Evolutionary conservation across 192 early-diverging fungal species (phyloP), one percentile per base, ranked within the genome.

Genomic region (Kappamyces sp.): DNA sequence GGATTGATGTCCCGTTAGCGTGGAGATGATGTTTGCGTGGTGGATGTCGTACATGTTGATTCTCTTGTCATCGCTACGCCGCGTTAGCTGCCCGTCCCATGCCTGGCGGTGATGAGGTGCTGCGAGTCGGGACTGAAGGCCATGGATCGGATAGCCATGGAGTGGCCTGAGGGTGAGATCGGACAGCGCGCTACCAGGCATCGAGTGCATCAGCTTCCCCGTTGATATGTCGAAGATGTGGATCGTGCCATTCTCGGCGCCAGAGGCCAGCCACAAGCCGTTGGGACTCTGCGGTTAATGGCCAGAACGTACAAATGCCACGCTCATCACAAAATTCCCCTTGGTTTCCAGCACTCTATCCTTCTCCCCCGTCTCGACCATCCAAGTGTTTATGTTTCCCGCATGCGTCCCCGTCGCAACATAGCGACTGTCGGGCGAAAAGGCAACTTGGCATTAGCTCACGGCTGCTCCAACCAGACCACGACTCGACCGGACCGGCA

Each of bases 241-340:
- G 10, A 89, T 74, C 3, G 81, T 70, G 32, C 86, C 86, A 60
- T 72, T 82, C 61, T 93, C 86, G n/a, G 86, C 75, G 35, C 89
- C 88, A 53, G 82, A 75, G 2, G 89, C 89, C 10, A 91, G 49
- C 55, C 80, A 80, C 53, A 82, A 78, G 13, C 89, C 89, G 62
- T 90, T 84, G 31, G 87, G 83, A 66, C 84, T 86, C 87, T 89
- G 55, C 9, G n/a, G 67, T 15, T 2, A 68, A 15, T 8, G 13
- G 8, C 15, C 23, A 12, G 34, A 13, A 67, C 77, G 71, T 75
- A 88, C 84, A 69, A 86, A 90, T 31, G 88, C 89, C 34, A 87
- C 68, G 47, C 76, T 81, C 82, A 90, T 86, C n/a, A 87, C 68
- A 58, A 91, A 93, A 58, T 88, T 87, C 32, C 82, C 82, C 35